These are phyloP conservation scores for Fusarium ramigenum DNA, from an alignment of 2,329 filamentous ascomycete species.

Conservation along the genomic window DNA sequence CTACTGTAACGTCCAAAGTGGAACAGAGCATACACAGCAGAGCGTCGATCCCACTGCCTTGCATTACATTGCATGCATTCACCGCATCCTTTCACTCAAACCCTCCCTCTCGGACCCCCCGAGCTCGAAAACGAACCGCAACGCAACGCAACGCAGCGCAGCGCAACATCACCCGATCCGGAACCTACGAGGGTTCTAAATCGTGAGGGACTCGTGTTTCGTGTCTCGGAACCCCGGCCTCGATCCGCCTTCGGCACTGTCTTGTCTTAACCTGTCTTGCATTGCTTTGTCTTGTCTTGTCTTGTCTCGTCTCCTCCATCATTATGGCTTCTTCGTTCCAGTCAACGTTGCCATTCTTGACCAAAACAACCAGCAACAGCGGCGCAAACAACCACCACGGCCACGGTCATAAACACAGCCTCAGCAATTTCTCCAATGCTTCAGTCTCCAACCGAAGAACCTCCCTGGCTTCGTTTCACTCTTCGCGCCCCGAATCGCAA, in stretches of 20 bases:
- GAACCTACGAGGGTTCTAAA: conserved; percentile 33
- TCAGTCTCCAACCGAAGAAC: conserved; percentile 52
- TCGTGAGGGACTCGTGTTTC: conserved; percentile 20
- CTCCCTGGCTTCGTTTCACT: conserved; percentile 73
- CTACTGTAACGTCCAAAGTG: conserved; percentile 28
- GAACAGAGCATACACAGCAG: conserved; percentile 11
- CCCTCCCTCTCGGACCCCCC: conserved; percentile 27
- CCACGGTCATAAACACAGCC: conserved; percentile 47
- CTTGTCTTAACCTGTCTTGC: conserved; percentile 10
- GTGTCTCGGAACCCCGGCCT: conserved; percentile 23
- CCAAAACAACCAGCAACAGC: conserved; percentile 45
- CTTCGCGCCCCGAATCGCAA: conserved; percentile 66
- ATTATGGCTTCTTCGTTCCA: conserved; percentile 42
- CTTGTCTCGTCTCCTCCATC: conserved; percentile 16
- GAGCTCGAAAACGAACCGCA: conserved; percentile 1
- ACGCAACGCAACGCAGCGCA: conserved; percentile 5
- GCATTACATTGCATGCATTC: conserved; percentile 31
- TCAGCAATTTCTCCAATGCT: conserved; percentile 49
- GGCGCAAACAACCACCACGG: conserved; percentile 13
- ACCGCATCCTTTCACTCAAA: conserved; percentile 35
- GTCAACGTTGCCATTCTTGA: conserved; percentile 54
- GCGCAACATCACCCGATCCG: conserved; percentile 32
- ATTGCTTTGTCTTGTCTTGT: neutral
- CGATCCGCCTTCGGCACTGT: conserved; percentile 22
- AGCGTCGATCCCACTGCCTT: conserved; percentile 31